Conservation (phyloP, 805 yeast species). For the Ogataea pignaliae region DNA sequence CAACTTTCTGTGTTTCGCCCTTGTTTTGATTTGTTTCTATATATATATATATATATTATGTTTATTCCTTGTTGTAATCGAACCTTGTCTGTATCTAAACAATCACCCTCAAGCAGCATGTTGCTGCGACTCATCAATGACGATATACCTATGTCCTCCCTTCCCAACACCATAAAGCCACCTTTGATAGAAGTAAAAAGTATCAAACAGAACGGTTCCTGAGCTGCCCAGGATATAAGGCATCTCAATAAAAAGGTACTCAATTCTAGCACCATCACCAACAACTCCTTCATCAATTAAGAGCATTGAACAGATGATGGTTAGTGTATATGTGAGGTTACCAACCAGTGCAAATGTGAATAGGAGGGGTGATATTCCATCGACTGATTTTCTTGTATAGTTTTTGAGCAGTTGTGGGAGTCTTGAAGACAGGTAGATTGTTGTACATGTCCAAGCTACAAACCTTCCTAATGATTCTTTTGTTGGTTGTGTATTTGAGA, state of each 20-base stretch:
- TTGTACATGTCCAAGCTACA: constrained; percentile 78
- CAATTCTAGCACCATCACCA: constrained; percentile 28
- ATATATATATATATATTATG: no score
- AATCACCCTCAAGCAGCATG: not conserved
- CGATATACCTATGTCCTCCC: constrained; percentile 12
- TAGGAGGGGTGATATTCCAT: constrained; percentile 77
- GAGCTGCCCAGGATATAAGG: constrained; percentile 84
- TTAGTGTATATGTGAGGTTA: constrained; percentile 68
- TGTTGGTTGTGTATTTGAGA: not conserved
- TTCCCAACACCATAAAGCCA: constrained; percentile 25
- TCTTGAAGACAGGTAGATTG: constrained; percentile 71
- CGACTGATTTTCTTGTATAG: constrained; percentile 72
- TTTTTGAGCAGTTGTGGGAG: constrained; percentile 83
- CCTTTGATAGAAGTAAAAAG: constrained; percentile 62
- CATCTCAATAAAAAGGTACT: constrained; percentile 61
- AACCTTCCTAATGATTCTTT: constrained; percentile 26
- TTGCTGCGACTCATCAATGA: constrained; percentile 6
- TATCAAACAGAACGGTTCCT: constrained; percentile 79
- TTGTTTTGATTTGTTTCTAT: no score
- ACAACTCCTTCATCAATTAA: constrained; percentile 36
- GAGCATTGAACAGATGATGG: constrained; percentile 64
- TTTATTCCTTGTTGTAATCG: no score
- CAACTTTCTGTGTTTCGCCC: no score
- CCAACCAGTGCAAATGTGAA: constrained; percentile 78
- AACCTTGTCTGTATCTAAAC: not conserved